Base-by-base conservation (phyloP, 495 filamentous ascomycete genomes). In the Entonaema liquescens region DNA sequence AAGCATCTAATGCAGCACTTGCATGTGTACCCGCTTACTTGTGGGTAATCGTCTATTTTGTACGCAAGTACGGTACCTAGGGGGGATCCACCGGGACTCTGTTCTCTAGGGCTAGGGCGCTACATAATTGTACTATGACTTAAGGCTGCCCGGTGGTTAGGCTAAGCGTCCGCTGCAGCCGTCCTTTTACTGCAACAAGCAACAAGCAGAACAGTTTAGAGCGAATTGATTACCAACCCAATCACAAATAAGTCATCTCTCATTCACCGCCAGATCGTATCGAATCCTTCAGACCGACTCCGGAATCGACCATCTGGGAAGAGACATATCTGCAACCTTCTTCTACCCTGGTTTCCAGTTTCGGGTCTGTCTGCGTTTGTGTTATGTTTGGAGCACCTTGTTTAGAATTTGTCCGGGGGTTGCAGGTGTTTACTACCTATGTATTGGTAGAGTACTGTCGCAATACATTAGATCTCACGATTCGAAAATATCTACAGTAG, bases 211-310 rank as follows among this genome's bases (percentile, higher is more conserved):
- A 49, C 56, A 68, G 36, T 60, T 29, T 12, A 68, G 57, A 68
- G 54, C 49, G 65, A 60, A 68, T 72, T 68, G 70, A 72, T 72
- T 72, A 72, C 70, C 70, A 72, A 68, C 65, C 65, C 42, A 62
- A 49, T 58, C 12, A 29, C 47, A 42, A 59, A 67, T 36, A 59
- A 54, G 53, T 56, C 53, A 67, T 53, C 52, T 71, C 65, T 68
- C 65, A 72, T 72, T 72, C 70, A 72, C 70, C 70, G 70, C 70
- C 60, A 72, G 70, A 72, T 72, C 70, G 70, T 56, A 68, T 68
- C 65, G 64, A 68, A 68, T 72, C 70, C 65, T 65, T 57, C 56
- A 68, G 70, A 68, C 70, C 70, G 64, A 68, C 70, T 60, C 49
- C 65, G 69, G 69, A 72, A 72, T 64, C 69, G 67, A 49, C 59